Conservation (phyloP, 768 basidiomycete species). For the Lyophyllum atratum region DNA sequence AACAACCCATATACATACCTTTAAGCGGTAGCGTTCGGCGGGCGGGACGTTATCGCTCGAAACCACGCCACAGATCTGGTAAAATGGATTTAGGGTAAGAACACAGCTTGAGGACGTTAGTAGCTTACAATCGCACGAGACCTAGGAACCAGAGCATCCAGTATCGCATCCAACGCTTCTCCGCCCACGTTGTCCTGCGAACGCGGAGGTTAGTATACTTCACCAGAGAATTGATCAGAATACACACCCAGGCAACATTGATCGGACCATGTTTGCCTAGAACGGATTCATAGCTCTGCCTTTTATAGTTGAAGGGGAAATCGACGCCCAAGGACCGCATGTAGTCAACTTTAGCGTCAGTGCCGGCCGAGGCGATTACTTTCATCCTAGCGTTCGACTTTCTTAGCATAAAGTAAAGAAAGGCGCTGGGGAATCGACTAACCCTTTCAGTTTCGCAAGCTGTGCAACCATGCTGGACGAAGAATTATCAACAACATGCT, state of each 20-base stretch:
- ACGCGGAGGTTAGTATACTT: slow-evolving; percentile 1
- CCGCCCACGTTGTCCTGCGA: slow-evolving; percentile 51
- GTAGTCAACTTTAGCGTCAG: slow-evolving; percentile 60
- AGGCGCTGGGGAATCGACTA: not conserved
- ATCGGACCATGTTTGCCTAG: slow-evolving; percentile 54
- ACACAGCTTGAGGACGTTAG: not conserved
- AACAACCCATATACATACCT: slow-evolving; percentile 1
- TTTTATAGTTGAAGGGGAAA: slow-evolving; percentile 69
- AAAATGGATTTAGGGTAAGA: not conserved
- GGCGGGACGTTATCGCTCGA: slow-evolving; percentile 5
- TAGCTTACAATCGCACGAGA: slow-evolving; percentile 44
- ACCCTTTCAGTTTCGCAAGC: slow-evolving; percentile 37
- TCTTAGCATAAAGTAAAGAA: not conserved
- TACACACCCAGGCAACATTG: slow-evolving; percentile 39
- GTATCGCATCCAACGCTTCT: slow-evolving; percentile 34
- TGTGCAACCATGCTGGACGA: slow-evolving; percentile 32
- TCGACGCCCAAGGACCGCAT: slow-evolving; percentile 55
- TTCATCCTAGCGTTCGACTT: slow-evolving; percentile 25
- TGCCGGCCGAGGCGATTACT: slow-evolving; percentile 65
- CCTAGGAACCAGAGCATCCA: slow-evolving; percentile 35
- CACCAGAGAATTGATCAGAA: not conserved
- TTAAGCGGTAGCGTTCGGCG: slow-evolving; percentile 12
- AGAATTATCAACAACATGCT: not conserved
- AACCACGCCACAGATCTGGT: slow-evolving; percentile 2
- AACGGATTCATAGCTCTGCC: slow-evolving; percentile 40